A percentile compares a stretch with the other conserved stretches of the same genome.
Conservation (phyloP, 2,329 filamentous ascomycete genomes). For the Thyridium curvatum region DNA sequence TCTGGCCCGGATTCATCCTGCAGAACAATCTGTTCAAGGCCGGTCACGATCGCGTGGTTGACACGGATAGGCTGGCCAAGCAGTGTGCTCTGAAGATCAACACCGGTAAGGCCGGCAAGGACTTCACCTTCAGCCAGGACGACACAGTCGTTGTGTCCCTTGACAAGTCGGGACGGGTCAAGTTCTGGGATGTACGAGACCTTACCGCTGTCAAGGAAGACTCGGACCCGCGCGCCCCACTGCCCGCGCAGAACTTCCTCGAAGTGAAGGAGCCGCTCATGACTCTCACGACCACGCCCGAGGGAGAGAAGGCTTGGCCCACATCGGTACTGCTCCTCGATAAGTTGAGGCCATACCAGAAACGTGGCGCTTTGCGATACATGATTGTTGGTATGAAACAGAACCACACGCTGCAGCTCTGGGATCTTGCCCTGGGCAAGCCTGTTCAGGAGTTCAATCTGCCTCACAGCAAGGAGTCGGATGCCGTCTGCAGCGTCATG, state of each 20-base stretch:
- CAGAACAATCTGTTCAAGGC: conserved; percentile 58
- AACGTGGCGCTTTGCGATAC: conserved; percentile 84
- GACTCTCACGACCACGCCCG: conserved; percentile 79
- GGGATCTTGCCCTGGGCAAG: conserved; percentile 93
- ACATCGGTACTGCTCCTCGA: conserved; percentile 95
- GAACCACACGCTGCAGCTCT: conserved; percentile 96
- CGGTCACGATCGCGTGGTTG: conserved; percentile 63
- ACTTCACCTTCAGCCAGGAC: conserved; percentile 96
- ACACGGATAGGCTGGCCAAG: conserved; percentile 80
- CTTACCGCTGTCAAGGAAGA: conserved; percentile 53
- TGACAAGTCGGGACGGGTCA: conserved; percentile 92
- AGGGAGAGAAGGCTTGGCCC: conserved; percentile 91
- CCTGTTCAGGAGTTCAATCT: conserved; percentile 96
- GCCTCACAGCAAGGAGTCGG: conserved; percentile 90
- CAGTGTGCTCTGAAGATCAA: conserved; percentile 90
- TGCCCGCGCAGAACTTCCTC: conserved; percentile 51
- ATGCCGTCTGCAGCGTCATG: conserved; percentile 94
- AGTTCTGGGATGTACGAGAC: conserved; percentile 95
- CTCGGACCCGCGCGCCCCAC: conserved; percentile 41
- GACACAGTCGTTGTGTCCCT: conserved; percentile 91
- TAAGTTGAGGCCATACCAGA: conserved; percentile 89
- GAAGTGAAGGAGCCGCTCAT: conserved; percentile 83
- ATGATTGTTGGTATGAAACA: conserved; percentile 98
- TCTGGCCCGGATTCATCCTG: conserved; percentile 62
- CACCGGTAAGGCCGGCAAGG: conserved; percentile 95